Conservation (phyloP, 768 basidiomycete species). For the Auricularia sp. region DNA sequence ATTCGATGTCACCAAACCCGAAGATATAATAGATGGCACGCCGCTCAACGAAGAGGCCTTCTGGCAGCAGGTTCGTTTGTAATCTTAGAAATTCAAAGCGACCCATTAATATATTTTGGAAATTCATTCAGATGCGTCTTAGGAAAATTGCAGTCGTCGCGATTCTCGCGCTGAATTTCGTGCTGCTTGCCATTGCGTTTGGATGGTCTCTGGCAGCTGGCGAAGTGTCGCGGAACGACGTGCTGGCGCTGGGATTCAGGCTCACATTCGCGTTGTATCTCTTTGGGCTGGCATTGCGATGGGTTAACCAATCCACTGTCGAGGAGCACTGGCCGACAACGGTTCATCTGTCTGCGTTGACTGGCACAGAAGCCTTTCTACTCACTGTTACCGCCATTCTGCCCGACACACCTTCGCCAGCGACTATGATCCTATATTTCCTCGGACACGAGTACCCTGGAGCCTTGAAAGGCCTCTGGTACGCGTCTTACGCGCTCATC, state of each 20-base stretch:
- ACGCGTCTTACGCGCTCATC: conserved; percentile 41
- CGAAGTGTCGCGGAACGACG: conserved; percentile 14
- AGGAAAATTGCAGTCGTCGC: conserved; percentile 44
- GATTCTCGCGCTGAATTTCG: conserved; percentile 36
- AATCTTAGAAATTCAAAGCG: background rate
- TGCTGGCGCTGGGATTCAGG: conserved; percentile 35
- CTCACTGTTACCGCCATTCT: conserved; percentile 44
- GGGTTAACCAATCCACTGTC: conserved; percentile 37
- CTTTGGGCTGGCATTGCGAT: conserved; percentile 38
- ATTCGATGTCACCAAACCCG: conserved; percentile 62
- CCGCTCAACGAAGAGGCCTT: conserved; percentile 53
- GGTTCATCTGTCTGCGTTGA: conserved; percentile 51
- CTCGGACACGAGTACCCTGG: conserved; percentile 16
- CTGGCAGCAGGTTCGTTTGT: conserved; percentile 40
- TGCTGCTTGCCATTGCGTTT: conserved; percentile 41
- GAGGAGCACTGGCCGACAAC: conserved; percentile 33
- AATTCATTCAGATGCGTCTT: conserved; percentile 39
- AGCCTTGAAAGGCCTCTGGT: conserved; percentile 34
- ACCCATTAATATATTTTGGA: background rate
- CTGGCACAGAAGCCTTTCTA: conserved; percentile 35
- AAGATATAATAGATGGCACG: conserved; percentile 57
- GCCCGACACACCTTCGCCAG: conserved; percentile 25
- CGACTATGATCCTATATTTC: too few species aligned
- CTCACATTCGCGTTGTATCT: conserved; percentile 50
- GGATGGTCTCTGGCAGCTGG: conserved; percentile 39